Evolutionary conservation across 1,284 basidiomycete genomes (phyloP), one percentile per base, ranked within the genome.

Genomic region (Microstroma glucosiphilum): DNA sequence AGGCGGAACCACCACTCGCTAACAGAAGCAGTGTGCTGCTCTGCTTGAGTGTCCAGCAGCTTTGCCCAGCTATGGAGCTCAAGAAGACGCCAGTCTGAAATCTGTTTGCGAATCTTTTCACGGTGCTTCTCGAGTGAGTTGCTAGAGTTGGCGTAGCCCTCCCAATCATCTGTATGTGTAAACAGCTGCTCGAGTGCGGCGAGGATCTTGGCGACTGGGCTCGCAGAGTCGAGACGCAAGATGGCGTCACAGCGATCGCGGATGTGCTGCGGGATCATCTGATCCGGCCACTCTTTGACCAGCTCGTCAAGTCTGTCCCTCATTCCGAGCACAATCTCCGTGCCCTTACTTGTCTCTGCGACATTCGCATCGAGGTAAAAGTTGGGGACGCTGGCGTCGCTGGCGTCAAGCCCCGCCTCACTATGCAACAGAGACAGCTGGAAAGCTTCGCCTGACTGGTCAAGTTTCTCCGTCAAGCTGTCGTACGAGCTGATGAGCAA

Each of bases 111-210:
- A 37, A 96, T 80, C 12, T 83, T 83, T 26, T 86, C 84, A 63
- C 88, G 89, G 72, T 89, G 84, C 0, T 77, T 65, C 70, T 85
- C 86, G 63, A 99, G 84, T 25, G 87, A 88, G 73, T 93, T 96
- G 56, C 89, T 87, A 25, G 86, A 84, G 80, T 92, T 93, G 12
- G 94, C 89, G 72, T 90, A 98, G 71, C 88, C 88, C 79, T 98
- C 92, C 96, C 96, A 99, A 76, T 98, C 96, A 66, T 96, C 91
- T 11, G 88, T 91, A 68, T 96, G 90, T 51, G 88, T 75, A 1
- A 98, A 82, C 12, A 99, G 82, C 66, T 89, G 88, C 79, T 99
- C 96, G 51, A 97, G 79, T 1, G 88, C 87, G 0, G 90, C 85
- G 19, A 99, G 84, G 21, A 94, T 81, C 75, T 88, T 88, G 6